Conservation (phyloP, 1,139 yeast species). For the Yamadazyma atlantica region DNA sequence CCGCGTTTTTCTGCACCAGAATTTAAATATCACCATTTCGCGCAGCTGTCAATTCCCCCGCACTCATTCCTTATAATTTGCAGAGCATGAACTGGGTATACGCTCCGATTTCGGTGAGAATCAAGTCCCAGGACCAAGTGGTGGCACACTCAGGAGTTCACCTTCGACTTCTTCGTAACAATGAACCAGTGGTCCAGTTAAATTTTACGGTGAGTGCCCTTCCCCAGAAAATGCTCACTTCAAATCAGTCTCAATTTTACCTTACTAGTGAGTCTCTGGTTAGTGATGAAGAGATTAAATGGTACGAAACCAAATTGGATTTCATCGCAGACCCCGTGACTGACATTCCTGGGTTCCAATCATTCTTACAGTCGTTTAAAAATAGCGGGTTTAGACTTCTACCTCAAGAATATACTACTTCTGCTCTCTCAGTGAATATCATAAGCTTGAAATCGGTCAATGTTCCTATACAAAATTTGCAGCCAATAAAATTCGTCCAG, state of each 20-base stretch:
- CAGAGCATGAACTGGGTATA: background rate
- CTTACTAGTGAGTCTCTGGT: conserved; percentile 17
- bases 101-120: background rate
- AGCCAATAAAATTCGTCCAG: conserved; percentile 9
- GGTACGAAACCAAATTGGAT: conserved; percentile 19
- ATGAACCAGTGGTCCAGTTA: conserved; percentile 6
- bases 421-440: conserved; percentile 6
- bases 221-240: conserved; percentile 9
- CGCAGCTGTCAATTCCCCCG: too few species aligned
- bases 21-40: too few species aligned
- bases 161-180: background rate
- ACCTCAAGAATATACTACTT: conserved; percentile 24
- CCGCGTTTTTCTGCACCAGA: background rate
- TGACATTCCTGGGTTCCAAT: conserved; percentile 9
- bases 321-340: conserved; percentile 10
- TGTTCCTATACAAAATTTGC: conserved; percentile 2
- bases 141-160: conserved; percentile 21
- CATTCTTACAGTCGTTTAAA: conserved; percentile 18
- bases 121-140: background rate
- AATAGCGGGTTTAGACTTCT: conserved; percentile 27
- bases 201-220: conserved; percentile 15
- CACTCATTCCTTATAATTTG: background rate
- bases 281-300: conserved; percentile 18
- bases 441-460: conserved; percentile 2
- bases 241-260: conserved; percentile 11